Percentiles rank a stretch among this genome's conserved stretches.
Conservation (phyloP, 208 protist genomes). For the Vickermania spadyakhi region DNA sequence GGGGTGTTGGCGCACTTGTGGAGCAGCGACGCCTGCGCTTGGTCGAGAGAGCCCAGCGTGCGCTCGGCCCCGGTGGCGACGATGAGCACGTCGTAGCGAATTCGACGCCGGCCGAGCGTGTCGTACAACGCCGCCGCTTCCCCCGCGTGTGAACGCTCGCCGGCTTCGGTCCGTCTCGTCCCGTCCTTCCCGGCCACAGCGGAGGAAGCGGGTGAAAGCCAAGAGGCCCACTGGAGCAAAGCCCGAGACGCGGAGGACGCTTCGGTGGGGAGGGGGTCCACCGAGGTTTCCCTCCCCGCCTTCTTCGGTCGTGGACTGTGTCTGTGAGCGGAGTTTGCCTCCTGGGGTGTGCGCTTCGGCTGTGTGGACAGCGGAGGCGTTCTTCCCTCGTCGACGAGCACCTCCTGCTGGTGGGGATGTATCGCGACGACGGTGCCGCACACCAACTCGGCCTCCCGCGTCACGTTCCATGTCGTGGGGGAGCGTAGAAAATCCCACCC, state of each 20-base stretch:
- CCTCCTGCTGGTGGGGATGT: conserved; percentile 27
- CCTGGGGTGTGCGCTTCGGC: not conserved
- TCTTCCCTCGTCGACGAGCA: conserved; percentile 45
- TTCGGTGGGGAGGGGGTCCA: not conserved
- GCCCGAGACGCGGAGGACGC: too few relatives aligned
- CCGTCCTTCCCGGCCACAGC: conserved; percentile 5
- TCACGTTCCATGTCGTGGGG: conserved; percentile 69
- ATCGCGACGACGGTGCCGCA: conserved; percentile 47
- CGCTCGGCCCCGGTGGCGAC: conserved; percentile 59
- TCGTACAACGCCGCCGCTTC: conserved; percentile 26
- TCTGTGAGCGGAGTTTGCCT: not conserved
- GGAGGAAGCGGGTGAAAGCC: not conserved
- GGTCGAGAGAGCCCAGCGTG: conserved; percentile 29
- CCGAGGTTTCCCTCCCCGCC: not conserved
- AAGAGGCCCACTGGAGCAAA: not conserved
- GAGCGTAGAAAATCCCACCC: conserved; percentile 60
- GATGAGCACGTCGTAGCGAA: conserved; percentile 75
- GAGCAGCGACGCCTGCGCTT: not conserved
- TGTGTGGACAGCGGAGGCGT: conserved; percentile 3
- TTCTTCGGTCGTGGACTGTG: not conserved
- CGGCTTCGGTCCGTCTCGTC: conserved; percentile 1
- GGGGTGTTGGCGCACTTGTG: not conserved
- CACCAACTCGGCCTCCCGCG: conserved; percentile 59
- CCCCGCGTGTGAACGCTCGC: conserved; percentile 7
- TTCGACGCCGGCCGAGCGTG: not conserved